These are phyloP conservation scores for Solanum chacoense DNA, from an alignment of 305 asterid genomes.

Conservation along the genomic window DNA sequence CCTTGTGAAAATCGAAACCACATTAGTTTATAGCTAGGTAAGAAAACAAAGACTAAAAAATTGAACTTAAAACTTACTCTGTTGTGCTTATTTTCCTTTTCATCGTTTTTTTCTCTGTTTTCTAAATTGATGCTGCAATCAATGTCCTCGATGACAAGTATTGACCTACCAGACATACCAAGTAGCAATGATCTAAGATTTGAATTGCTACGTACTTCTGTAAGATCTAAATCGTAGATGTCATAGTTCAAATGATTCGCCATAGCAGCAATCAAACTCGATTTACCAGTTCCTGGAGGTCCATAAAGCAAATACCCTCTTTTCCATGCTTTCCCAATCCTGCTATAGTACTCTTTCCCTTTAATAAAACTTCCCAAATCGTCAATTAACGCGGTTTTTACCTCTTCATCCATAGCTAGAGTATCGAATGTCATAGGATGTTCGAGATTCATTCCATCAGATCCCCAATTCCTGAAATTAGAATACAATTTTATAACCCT, in stretches of 20 bases:
- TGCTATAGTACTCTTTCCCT: conserved; percentile 11
- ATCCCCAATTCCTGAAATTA: neutral
- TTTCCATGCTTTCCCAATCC: conserved; percentile 30
- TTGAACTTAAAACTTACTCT: neutral
- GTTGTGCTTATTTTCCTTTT: neutral
- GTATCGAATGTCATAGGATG: conserved; percentile 22
- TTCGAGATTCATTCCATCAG: neutral
- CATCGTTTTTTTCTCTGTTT: neutral
- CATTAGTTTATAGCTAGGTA: neutral
- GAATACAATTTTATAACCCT: neutral
- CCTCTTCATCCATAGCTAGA: conserved; percentile 12
- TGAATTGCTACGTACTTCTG: neutral
- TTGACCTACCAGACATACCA: neutral
- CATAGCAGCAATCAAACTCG: conserved; percentile 29
- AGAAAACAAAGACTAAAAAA: neutral
- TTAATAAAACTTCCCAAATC: neutral
- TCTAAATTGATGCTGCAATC: conserved; percentile 5
- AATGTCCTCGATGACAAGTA: conserved; percentile 5
- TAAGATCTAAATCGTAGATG: conserved; percentile 2
- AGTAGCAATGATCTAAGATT: conserved; percentile 1
- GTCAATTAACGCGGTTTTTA: conserved; percentile 11
- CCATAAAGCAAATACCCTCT: conserved; percentile 28
- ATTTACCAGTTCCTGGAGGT: conserved; percentile 34
- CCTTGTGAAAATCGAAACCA: neutral
- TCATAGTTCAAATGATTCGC: conserved; percentile 4